A percentile compares a stretch with the other conserved stretches of the same genome.
Conservation (phyloP, 352 stramenopile species). For the Globisporangium rhizosaccharum region DNA sequence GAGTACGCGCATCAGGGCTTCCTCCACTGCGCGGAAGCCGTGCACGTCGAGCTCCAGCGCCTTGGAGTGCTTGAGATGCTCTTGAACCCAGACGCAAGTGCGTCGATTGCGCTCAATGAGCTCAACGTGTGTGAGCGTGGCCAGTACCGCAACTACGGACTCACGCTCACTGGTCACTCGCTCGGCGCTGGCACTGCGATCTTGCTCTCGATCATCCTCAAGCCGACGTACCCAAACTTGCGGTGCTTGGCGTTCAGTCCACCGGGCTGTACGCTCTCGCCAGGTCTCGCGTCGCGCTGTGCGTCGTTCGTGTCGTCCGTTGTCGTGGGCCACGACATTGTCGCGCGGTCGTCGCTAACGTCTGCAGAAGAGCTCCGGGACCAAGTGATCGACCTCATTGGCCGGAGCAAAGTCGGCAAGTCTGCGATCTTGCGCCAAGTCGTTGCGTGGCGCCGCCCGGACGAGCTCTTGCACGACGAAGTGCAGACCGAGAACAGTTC, state of each 20-base stretch:
- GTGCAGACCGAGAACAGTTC: conserved; percentile 17
- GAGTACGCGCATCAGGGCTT: conserved; percentile 84
- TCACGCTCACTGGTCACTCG: conserved; percentile 80
- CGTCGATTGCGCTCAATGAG: conserved; percentile 33
- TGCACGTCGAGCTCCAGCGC: conserved; percentile 71
- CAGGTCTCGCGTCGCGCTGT: conserved; percentile 48
- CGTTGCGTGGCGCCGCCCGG: conserved; percentile 66
- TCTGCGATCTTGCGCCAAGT: conserved; percentile 76
- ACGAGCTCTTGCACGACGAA: conserved; percentile 67
- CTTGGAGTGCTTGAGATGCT: conserved; percentile 84
- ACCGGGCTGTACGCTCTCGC: conserved; percentile 75
- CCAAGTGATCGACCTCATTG: conserved; percentile 79
- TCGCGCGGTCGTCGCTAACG: conserved; percentile 71
- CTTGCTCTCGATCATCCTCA: conserved; percentile 71
- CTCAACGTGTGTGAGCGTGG: conserved; percentile 62
- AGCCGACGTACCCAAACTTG: conserved; percentile 71
- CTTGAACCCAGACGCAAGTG: conserved; percentile 52
- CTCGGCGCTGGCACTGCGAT: conserved; percentile 71
- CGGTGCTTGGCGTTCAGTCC: conserved; percentile 79
- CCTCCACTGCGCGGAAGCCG: conserved; percentile 62
- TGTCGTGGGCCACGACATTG: conserved; percentile 82
- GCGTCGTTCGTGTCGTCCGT: conserved; percentile 69
- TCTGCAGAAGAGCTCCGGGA: conserved; percentile 73
- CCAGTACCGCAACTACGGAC: conserved; percentile 61
- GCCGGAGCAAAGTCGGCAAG: conserved; percentile 83